A percentile compares a stretch with the other conserved stretches of the same genome.
phyloP scores from a whole-genome alignment of 2,329 filamentous ascomycete genomes.

The Xylaria polymorpha region DNA sequence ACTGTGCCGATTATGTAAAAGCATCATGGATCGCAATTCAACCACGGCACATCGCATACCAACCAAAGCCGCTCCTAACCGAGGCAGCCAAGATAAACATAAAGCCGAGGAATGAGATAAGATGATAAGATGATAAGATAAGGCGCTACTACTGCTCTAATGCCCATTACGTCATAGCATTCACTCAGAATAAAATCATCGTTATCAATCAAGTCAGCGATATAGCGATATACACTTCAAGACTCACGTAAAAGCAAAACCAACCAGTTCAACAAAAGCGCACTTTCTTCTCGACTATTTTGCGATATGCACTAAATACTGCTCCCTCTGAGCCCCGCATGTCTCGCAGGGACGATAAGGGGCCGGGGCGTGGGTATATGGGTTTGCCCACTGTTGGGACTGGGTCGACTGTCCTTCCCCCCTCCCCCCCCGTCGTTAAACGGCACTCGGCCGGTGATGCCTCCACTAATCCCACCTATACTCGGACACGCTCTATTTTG shows the following conservation, averaged over 20 bases:
- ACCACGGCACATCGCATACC: too few relatives aligned
- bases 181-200: neutral
- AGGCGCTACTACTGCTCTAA: too few relatives aligned
- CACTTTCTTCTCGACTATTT: constrained; percentile 19
- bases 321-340: neutral
- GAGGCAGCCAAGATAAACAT: neutral
- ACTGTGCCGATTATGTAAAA: too few relatives aligned
- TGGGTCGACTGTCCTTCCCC: neutral
- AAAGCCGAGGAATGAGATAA: too few relatives aligned
- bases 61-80: neutral
- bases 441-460: neutral
- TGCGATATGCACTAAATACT: neutral
- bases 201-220: neutral
- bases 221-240: neutral
- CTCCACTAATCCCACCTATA: constrained; percentile 12
- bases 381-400: neutral
- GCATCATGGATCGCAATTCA: too few relatives aligned
- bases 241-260: neutral
- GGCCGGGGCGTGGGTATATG: neutral
- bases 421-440: neutral
- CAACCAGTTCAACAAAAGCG: neutral
- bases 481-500: constrained; percentile 20
- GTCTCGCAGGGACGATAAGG: neutral
- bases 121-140: constrained; percentile 7
- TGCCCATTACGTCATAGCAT: constrained; percentile 20